Conservation (phyloP, 2,329 filamentous ascomycete genomes). For the Diplodia seriata region DNA sequence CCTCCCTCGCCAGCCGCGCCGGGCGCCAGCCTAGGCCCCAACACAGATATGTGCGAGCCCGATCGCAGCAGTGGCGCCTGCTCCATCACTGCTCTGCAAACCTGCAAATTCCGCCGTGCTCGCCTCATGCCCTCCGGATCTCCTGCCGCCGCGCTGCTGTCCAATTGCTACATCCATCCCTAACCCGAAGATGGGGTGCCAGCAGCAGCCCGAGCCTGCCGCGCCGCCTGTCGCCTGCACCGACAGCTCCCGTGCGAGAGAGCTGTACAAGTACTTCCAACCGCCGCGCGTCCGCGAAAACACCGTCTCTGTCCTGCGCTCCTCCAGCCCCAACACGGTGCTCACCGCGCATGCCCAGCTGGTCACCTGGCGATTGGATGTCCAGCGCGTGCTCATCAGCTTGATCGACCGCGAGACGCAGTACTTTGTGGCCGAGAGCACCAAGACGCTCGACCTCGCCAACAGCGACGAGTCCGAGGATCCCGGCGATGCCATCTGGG, state of each 20-base stretch:
- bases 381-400: slow-evolving; percentile 49
- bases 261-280: slow-evolving; percentile 43
- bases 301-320: slow-evolving; percentile 13
- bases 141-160: background rate
- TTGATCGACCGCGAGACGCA: slow-evolving; percentile 58
- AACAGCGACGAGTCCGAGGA: slow-evolving; percentile 45
- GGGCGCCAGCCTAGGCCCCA: background rate
- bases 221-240: background rate
- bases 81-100: slow-evolving; percentile 5
- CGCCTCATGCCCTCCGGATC: slow-evolving; percentile 13
- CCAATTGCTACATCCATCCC: background rate
- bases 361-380: slow-evolving; percentile 46
- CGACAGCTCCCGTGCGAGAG: slow-evolving; percentile 37
- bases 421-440: slow-evolving; percentile 61
- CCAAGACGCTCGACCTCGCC: slow-evolving; percentile 50
- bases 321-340: slow-evolving; percentile 40
- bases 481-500: slow-evolving; percentile 45
- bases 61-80: slow-evolving; percentile 11
- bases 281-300: slow-evolving; percentile 34
- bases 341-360: slow-evolving; percentile 48
- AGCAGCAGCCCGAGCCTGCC: slow-evolving; percentile 6
- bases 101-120: background rate
- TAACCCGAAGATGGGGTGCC: slow-evolving; percentile 13
- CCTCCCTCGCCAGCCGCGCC: slow-evolving; percentile 16
- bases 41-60: slow-evolving; percentile 25